These are phyloP conservation scores for Rhodofomes roseus DNA, from an alignment of 1,284 basidiomycete genomes.

Conservation along the genomic window DNA sequence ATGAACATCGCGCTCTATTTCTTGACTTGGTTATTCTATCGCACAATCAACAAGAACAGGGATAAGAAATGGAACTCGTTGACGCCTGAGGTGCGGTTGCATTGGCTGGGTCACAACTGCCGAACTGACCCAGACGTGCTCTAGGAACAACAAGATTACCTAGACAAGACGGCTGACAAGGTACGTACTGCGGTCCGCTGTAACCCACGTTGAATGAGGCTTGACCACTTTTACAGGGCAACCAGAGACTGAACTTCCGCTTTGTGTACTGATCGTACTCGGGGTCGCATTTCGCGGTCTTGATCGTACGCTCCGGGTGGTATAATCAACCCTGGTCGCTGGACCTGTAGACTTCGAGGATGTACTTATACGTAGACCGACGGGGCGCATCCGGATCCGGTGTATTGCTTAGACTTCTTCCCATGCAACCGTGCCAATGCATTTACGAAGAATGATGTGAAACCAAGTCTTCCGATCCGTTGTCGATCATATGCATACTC, in stretches of 20 bases:
- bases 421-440: not conserved
- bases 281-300: not conserved
- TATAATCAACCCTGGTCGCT: not conserved
- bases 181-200: slow-evolving; percentile 5
- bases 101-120: not conserved
- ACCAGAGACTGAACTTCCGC: slow-evolving; percentile 54
- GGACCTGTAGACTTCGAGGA: not conserved
- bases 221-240: slow-evolving; percentile 31
- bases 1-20: slow-evolving; percentile 47
- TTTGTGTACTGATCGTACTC: slow-evolving; percentile 47
- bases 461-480: no score
- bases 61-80: slow-evolving; percentile 50
- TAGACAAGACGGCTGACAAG: slow-evolving; percentile 53
- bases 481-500: no score
- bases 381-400: not conserved
- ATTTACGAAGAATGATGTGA: no score
- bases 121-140: not conserved
- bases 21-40: slow-evolving; percentile 52
- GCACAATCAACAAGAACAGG: slow-evolving; percentile 45
- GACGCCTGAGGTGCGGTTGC: slow-evolving; percentile 43
- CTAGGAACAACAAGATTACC: slow-evolving; percentile 53
- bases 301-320: not conserved
- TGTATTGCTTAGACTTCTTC: not conserved
- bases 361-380: not conserved
- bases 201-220: not conserved